Evolutionary conservation across 75 land plant genomes (phyloP), one percentile per base, ranked within the genome.

Genomic region (Azolla pinnata): DNA sequence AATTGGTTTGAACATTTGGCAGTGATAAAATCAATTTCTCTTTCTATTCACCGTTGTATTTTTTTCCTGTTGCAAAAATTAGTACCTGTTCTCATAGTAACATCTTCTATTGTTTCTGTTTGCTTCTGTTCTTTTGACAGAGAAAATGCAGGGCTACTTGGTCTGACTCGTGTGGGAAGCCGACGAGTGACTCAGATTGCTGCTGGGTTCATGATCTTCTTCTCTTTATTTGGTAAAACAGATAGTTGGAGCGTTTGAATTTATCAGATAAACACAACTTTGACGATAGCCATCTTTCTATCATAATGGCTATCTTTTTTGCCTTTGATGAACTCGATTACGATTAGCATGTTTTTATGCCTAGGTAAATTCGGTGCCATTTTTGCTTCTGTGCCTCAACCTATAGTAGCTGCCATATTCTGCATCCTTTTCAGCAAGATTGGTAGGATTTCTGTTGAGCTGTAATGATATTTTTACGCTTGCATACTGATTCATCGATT

Each of bases 91-190:
- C n/a, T n/a, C n/a, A n/a, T n/a, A n/a, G n/a, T n/a, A n/a, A n/a
- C n/a, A n/a, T n/a, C n/a, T n/a, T n/a, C n/a, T n/a, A n/a, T n/a
- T n/a, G n/a, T n/a, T n/a, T n/a, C n/a, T n/a, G n/a, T n/a, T n/a
- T n/a, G n/a, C n/a, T n/a, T n/a, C n/a, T n/a, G n/a, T n/a, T n/a
- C n/a, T n/a, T 46, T 5, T 73, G 71, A 25, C 83, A 93, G 96
- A 60, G 97, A 95, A 67, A 88, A 88, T 85, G 83, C 87, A 8
- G 93, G 93, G n/a, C 83, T 88, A 26, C 82, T 88, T 38, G 93
- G 93, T 48, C 65, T 88, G 16, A 88, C 86, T 30, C 72, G 89
- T 57, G 93, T 88, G 57, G 86, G 93, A 32, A 88, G 93, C 63
- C 78, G 93, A 0, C 72, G 88, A 48, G 87, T 84, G 44, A 79